Evolutionary conservation across 257 asterid genomes (phyloP).

Genomic region (Solanum chiquidenum): DNA sequence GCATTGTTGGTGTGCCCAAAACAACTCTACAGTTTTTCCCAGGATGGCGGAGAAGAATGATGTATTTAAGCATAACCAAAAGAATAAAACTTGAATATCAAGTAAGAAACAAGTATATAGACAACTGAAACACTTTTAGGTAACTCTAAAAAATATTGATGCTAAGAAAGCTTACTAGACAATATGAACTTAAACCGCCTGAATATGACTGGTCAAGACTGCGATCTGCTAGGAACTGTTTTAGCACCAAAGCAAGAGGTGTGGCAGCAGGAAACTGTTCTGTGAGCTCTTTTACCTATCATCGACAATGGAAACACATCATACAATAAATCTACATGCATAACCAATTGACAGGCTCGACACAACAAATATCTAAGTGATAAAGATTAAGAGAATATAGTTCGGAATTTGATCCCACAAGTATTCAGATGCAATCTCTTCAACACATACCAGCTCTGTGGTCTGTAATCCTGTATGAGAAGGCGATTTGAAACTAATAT

Average conservation of each 20-base stretch:
- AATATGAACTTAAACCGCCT: conserved; percentile 95
- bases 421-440: neutral
- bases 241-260: conserved; percentile 88
- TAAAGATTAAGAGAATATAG: neutral
- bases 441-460: conserved; percentile 72
- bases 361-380: neutral
- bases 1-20: neutral
- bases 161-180: conserved; percentile 57
- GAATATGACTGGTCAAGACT: conserved; percentile 95
- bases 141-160: neutral
- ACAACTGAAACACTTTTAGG: neutral
- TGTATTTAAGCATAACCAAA: neutral
- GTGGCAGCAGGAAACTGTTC: conserved; percentile 87
- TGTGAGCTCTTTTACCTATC: conserved; percentile 86
- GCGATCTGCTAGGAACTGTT: conserved; percentile 98
- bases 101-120: neutral
- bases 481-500: conserved; percentile 95
- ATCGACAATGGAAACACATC: neutral
- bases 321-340: neutral
- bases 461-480: conserved; percentile 98
- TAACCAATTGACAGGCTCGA: neutral
- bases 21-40: neutral
- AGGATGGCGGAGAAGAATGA: neutral
- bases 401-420: conserved; percentile 2
- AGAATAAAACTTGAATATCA: neutral